Evolutionary conservation across 768 basidiomycete species (phyloP).

Genomic region (Nidula microcarpa): DNA sequence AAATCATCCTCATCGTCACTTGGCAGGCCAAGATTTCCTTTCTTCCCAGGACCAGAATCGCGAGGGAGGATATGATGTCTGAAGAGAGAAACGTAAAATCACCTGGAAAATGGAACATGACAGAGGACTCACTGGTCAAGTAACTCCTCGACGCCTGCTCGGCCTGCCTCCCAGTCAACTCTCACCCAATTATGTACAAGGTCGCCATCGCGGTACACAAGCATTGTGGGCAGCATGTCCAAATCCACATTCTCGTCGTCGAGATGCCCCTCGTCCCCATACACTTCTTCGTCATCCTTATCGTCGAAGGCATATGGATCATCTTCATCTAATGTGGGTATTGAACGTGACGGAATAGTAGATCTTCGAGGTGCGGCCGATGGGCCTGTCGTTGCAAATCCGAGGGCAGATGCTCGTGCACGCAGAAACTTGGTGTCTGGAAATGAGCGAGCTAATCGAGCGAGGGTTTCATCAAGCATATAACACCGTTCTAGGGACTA

Average conservation of each 20-base stretch:
- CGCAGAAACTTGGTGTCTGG: slow-evolving; percentile 80
- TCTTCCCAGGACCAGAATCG: slow-evolving; percentile 16
- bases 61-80: slow-evolving; percentile 41
- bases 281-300: slow-evolving; percentile 38
- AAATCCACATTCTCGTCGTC: slow-evolving; percentile 56
- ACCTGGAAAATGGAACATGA: slow-evolving; percentile 1
- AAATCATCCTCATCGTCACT: slow-evolving; percentile 52
- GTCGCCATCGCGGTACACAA: slow-evolving; percentile 76
- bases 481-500: slow-evolving; percentile 79
- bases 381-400: slow-evolving; percentile 46
- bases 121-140: slow-evolving; percentile 50
- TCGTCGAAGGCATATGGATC: slow-evolving; percentile 38
- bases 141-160: slow-evolving; percentile 64
- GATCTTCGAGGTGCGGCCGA: slow-evolving; percentile 13
- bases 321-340: slow-evolving; percentile 36
- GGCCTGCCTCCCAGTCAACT: slow-evolving; percentile 81
- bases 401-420: slow-evolving; percentile 70
- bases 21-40: slow-evolving; percentile 44
- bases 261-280: slow-evolving; percentile 33
- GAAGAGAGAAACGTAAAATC: not conserved
- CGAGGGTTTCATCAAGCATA: slow-evolving; percentile 61
- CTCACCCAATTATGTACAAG: slow-evolving; percentile 89
- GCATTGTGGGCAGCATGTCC: slow-evolving; percentile 75
- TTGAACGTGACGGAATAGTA: slow-evolving; percentile 6
- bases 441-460: slow-evolving; percentile 65